phyloP scores from a whole-genome alignment of 352 stramenopile species.

The Thalassiosira allenii region DNA sequence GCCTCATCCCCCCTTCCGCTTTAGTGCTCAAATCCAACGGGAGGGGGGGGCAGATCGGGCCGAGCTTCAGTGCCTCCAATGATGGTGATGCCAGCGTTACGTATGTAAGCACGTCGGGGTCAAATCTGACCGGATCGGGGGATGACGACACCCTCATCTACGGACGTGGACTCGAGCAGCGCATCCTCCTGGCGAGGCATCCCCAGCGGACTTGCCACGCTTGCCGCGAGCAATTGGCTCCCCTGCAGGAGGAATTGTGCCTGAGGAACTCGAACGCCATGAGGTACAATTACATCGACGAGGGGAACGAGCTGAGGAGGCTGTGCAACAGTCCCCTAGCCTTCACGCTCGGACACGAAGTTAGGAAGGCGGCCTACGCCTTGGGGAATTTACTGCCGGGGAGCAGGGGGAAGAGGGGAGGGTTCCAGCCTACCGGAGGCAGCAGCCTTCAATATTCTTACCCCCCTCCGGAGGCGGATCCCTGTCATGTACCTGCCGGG shows the following conservation, averaged over 20 bases:
- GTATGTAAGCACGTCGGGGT: conserved; percentile 45
- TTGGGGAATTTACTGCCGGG: conserved; percentile 82
- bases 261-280: conserved; percentile 77
- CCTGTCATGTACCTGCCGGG: conserved; percentile 25
- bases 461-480: conserved; percentile 28
- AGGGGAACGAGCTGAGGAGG: conserved; percentile 56
- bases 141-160: conserved; percentile 73
- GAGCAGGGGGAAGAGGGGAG: conserved; percentile 35
- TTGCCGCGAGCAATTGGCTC: conserved; percentile 63
- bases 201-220: conserved; percentile 69
- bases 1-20: conserved; percentile 76
- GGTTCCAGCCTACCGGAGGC: conserved; percentile 3
- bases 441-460: conserved; percentile 25
- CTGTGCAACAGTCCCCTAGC: conserved; percentile 82
- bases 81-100: conserved; percentile 74
- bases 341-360: conserved; percentile 86
- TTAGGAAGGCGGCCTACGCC: conserved; percentile 83
- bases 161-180: conserved; percentile 75
- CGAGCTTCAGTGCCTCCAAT: conserved; percentile 48
- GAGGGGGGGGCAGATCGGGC: neutral
- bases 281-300: conserved; percentile 85
- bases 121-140: neutral
- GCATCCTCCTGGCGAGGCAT: conserved; percentile 63
- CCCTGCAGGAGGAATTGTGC: conserved; percentile 76
- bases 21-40: conserved; percentile 69